Base-by-base conservation (phyloP, 345 rosid genomes). In the Euclidium syriacum region DNA sequence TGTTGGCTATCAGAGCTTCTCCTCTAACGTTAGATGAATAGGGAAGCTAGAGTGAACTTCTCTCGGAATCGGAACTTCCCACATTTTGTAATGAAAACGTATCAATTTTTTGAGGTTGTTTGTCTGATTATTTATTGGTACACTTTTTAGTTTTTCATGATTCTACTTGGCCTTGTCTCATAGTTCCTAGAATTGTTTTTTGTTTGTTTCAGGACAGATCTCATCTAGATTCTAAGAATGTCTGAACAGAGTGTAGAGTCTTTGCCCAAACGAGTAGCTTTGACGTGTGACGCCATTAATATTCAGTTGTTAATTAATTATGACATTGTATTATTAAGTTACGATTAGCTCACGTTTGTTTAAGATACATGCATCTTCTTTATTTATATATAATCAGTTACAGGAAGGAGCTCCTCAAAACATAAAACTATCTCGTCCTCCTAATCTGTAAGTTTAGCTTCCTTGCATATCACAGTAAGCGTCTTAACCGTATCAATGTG, bases 321-420 rank as follows among this genome's bases (percentile, higher is more conserved):
- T 68, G 67, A 42, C 39, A 9, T 18, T 7, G 25, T 48, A 15
- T 58, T 60, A 23, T 4, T 67, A 40, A 50, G 52, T 48, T 49
- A 68, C 65, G 14, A 51, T 36, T 48, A 15, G 44, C 65, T 49
- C 65, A 48, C 7, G 24, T 12, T 49, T 1, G 22, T 49, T 11
- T 42, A 19, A 20, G 29, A 62, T 60, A 3, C 74, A 70, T 53
- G 68, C 36, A 70, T 70, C 51, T 53, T 53, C 16, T 27, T 27
- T 30, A 27, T 4, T 36, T 70, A 70, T 46, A 70, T 44, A 53
- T 20, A 16, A n/a, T 62, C 57, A 62, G 74, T 62, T 70, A 43
- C 63, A 15, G 0, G 12, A 46, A 43, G 14, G 60, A 27, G 34
- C 22, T 3, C 19, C 20, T 40, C 60, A 68, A 60, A 49, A 43